Evolutionary conservation across 192 early-diverging fungal species (phyloP), one percentile per base, ranked within the genome.

Genomic region (Coemansia sp.): DNA sequence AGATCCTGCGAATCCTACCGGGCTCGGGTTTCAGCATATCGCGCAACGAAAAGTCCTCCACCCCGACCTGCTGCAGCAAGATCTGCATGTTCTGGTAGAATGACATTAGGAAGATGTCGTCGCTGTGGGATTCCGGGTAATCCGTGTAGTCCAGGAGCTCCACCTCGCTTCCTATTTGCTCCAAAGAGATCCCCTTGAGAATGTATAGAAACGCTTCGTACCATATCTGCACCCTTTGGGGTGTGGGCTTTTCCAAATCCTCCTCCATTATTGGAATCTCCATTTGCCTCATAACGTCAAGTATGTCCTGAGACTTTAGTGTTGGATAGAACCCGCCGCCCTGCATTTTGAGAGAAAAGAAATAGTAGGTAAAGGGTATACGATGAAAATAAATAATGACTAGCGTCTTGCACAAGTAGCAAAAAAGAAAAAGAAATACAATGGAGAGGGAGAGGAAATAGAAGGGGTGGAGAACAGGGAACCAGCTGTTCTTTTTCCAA

Each of bases 21-120:
- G 89, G 84, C 69, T 93, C 91, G 0, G 95, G 95, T n/a, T 86
- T 88, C 18, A 93, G 77, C 57, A 96, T 71, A 68, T 96, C 95
- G 41, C 89, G 82, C 13, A 93, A 81, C 45, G 85, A 86, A 76
- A 95, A 94, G 70, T 92, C 91, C 11, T 86, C 76, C 1, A 92
- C 74, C 11, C 94, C 93, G 1, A 92, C 88, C 9, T 90, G 86
- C 13, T 68, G 56, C 78, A 94, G 84, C 56, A 94, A 83, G 16
- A 79, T 88, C 5, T 75, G 54, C 91, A 92, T 79, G 63, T 87
- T 83, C 47, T 85, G 82, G 72, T 88, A 89, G 61, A 89, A 91
- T 5, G 77, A 76, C 78, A 92, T 85, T 9, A 89, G 76, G 21
- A 75, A 76, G 3, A 90, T 81, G 19, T 88, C 85, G 26, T 92